These are phyloP conservation scores for Ascocoryne sarcoides DNA, from an alignment of 2,329 filamentous ascomycete species.

Conservation along the genomic window DNA sequence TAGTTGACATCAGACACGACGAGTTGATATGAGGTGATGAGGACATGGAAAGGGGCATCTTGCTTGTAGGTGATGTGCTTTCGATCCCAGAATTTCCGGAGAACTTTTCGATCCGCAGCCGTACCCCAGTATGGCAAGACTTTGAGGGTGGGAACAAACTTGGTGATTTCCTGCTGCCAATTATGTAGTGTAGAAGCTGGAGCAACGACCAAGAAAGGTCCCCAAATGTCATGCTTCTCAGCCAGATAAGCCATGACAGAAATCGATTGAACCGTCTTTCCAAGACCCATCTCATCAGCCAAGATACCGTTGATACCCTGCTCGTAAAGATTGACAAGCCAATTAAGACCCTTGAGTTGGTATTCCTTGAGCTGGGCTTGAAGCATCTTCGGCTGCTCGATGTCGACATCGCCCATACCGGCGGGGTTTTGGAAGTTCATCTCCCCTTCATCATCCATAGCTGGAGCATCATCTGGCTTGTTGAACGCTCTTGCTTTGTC, in stretches of 20 bases:
- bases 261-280: constrained; percentile 97
- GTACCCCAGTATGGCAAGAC: constrained; percentile 97
- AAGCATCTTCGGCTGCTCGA: constrained; percentile 88
- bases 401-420: constrained; percentile 85
- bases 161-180: constrained; percentile 97
- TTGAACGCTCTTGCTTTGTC: constrained; percentile 92
- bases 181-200: constrained; percentile 96
- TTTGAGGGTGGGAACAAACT: constrained; percentile 90
- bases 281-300: constrained; percentile 98
- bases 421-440: constrained; percentile 99
- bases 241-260: constrained; percentile 98
- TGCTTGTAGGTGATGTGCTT: constrained; percentile 94
- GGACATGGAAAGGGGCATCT: constrained; percentile 89
- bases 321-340: constrained; percentile 97
- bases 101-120: constrained; percentile 85
- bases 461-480: constrained; percentile 54
- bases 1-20: constrained; percentile 95
- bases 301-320: constrained; percentile 99
- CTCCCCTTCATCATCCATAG: constrained; percentile 84
- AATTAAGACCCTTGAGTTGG: constrained; percentile 97
- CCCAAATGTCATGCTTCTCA: constrained; percentile 97
- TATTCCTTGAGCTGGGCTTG: constrained; percentile 96
- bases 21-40: constrained; percentile 94
- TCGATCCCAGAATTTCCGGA: constrained; percentile 98
- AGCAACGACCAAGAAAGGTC: constrained; percentile 91